Percentiles rank a stretch among this genome's conserved stretches.
These are phyloP conservation scores for Ceratobasidium sp. DNA, from an alignment of 1,284 basidiomycete genomes.

Conservation along the genomic window DNA sequence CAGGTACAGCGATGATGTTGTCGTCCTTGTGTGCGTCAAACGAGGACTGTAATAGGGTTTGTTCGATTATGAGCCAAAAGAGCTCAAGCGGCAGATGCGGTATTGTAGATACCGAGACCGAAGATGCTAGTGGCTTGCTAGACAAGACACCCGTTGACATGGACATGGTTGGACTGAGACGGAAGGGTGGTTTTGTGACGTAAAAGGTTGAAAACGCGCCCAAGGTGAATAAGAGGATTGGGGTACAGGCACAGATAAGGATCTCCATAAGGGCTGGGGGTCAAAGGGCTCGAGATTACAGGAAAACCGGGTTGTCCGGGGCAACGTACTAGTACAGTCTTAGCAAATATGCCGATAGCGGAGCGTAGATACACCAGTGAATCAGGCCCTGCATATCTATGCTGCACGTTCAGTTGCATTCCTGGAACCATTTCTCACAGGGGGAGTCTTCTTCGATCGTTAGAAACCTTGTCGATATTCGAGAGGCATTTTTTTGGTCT, in stretches of 20 bases:
- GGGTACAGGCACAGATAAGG: conserved; percentile 1
- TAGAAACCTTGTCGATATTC: conserved; percentile 4
- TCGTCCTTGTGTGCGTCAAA: background rate
- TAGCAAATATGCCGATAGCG: background rate
- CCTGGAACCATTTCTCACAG: conserved; percentile 24
- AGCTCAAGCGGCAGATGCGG: conserved; percentile 23
- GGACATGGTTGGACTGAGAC: background rate
- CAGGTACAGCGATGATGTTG: background rate
- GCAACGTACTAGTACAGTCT: background rate
- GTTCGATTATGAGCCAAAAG: conserved; percentile 27
- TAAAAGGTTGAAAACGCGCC: background rate
- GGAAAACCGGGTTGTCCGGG: background rate
- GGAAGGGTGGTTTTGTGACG: background rate
- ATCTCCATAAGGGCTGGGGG: background rate
- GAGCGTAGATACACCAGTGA: background rate
- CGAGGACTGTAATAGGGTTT: background rate
- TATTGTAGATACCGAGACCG: background rate
- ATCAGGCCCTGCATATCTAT: background rate
- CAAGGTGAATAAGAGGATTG: background rate
- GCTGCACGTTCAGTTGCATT: background rate
- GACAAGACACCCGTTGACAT: conserved; percentile 4
- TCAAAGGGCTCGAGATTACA: background rate
- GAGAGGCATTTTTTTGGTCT: background rate
- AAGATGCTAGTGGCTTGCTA: background rate
- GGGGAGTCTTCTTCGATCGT: background rate